phyloP scores from a whole-genome alignment of 768 basidiomycete species.

The Pisolithus microcarpus region DNA sequence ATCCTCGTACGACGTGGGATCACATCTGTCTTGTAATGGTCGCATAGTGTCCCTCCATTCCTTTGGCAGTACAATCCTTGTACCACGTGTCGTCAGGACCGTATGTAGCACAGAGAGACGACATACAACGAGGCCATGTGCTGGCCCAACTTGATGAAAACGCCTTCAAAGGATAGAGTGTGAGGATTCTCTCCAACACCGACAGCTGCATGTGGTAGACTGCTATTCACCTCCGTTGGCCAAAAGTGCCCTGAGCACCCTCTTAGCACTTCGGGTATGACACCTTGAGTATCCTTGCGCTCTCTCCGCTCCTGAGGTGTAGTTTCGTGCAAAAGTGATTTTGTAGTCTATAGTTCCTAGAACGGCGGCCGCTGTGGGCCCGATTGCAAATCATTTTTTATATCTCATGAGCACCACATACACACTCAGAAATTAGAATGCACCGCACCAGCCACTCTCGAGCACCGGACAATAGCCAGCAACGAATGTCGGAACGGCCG shows the following conservation, averaged over 20 bases:
- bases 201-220: background rate
- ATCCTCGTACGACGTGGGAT: constrained; percentile 76
- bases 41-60: constrained; percentile 58
- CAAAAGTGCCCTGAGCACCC: constrained; percentile 76
- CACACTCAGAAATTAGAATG: constrained; percentile 20
- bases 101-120: constrained; percentile 9
- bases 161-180: constrained; percentile 35
- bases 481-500: constrained; percentile 70
- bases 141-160: constrained; percentile 89
- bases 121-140: constrained; percentile 67
- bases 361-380: constrained; percentile 47
- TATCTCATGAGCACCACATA: constrained; percentile 20
- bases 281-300: constrained; percentile 61
- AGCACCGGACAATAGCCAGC: constrained; percentile 72
- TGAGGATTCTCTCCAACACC: background rate
- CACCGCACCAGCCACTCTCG: constrained; percentile 60
- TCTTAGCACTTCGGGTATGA: constrained; percentile 74
- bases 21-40: constrained; percentile 85
- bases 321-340: constrained; percentile 48
- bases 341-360: constrained; percentile 68
- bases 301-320: constrained; percentile 44
- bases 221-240: constrained; percentile 70
- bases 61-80: constrained; percentile 47
- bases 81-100: constrained; percentile 7
- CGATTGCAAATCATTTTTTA: constrained; percentile 8